Percentiles rank a stretch among this genome's conserved stretches.
Conservation (phyloP, 805 yeast genomes). For the Priceomyces melissophilus region DNA sequence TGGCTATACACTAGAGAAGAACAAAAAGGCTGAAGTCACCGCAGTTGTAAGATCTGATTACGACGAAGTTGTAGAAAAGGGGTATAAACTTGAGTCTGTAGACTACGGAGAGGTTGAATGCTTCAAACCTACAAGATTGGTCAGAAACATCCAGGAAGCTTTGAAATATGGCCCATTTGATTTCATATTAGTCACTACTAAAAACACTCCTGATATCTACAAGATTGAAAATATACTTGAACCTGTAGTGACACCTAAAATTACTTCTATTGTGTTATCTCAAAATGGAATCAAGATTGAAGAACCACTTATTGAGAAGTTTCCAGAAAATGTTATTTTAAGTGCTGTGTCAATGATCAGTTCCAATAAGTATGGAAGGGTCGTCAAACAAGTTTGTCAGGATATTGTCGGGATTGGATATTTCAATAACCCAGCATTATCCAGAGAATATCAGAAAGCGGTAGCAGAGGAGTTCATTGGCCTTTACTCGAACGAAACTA, state of each 20-base stretch:
- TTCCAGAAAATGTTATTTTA: constrained; percentile 22
- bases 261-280: constrained; percentile 22
- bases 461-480: constrained; percentile 19
- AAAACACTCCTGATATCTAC: constrained; percentile 30
- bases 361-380: constrained; percentile 15
- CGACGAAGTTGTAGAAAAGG: constrained; percentile 21
- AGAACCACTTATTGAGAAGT: constrained; percentile 16
- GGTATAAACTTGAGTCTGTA: constrained; percentile 28
- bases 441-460: constrained; percentile 11
- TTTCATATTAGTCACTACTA: constrained; percentile 29
- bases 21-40: constrained; percentile 24
- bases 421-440: constrained; percentile 2
- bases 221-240: constrained; percentile 8
- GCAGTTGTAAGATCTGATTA: constrained; percentile 31
- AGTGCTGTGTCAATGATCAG: constrained; percentile 26
- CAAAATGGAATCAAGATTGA: constrained; percentile 31
- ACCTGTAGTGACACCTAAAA: constrained; percentile 14
- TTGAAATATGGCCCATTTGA: constrained; percentile 23
- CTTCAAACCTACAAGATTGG: constrained; percentile 20
- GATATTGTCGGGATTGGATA: constrained; percentile 7
- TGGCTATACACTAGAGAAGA: constrained; percentile 25
- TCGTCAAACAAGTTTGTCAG: constrained; percentile 1
- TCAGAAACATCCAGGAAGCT: constrained; percentile 22
- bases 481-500: constrained; percentile 19
- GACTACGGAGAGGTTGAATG: constrained; percentile 20